These are phyloP conservation scores for Ophiostoma perfectum DNA, from an alignment of 2,329 filamentous ascomycete genomes.

Conservation along the genomic window DNA sequence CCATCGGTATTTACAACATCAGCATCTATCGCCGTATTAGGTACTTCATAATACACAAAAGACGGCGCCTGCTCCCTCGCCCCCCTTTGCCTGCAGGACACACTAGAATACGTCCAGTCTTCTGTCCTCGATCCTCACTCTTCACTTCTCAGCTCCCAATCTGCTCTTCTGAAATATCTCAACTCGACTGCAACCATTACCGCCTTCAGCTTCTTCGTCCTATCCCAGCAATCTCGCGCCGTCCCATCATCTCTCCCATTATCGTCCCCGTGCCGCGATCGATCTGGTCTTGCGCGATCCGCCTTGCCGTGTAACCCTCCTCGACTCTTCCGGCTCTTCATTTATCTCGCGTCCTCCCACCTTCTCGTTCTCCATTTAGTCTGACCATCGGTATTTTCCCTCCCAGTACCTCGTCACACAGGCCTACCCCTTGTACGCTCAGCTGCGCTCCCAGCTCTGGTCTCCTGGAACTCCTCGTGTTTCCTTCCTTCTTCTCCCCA, in stretches of 20 bases:
- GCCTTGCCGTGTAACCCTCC: neutral
- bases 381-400: neutral
- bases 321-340: neutral
- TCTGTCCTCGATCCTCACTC: no score
- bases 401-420: constrained; percentile 4
- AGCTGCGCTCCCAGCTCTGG: neutral
- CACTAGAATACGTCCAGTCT: no score
- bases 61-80: no score
- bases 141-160: no score
- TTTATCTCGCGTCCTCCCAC: neutral
- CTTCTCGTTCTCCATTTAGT: constrained; percentile 3
- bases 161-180: no score
- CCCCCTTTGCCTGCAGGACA: no score
- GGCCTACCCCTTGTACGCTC: neutral
- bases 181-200: no score
- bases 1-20: no score
- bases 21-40: no score
- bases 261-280: neutral
- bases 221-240: no score
- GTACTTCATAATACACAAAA: no score
- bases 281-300: neutral
- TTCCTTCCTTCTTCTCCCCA: neutral
- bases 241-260: neutral
- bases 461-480: neutral
- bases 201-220: no score